Evolutionary conservation across 1,284 basidiomycete species (phyloP), one percentile per base, ranked within the genome.

Genomic region (Spongiforma sp.): DNA sequence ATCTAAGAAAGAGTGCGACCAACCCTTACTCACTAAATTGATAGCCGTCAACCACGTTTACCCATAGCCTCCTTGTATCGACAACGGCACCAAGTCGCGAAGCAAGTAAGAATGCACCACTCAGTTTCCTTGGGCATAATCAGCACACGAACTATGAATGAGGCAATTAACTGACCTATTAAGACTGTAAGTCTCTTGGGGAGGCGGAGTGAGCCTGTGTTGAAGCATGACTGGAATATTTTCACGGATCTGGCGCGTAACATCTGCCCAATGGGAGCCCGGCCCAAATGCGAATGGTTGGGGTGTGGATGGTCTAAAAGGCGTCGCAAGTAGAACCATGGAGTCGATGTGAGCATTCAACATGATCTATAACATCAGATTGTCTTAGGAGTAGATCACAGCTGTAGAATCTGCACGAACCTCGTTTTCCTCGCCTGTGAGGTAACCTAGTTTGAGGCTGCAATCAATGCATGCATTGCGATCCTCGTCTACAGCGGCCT

Each of bases 151-250:
- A 37, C 10, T 17, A 52, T 3, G 30, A 34, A 5, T 19, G 11
- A 62, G 1, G 19, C 9, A 14, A 14, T 8, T 10, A 15, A 76
- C 83, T 60, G 64, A 90, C 90, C 91, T 82, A 77, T 99, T 99
- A 60, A 99, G 80, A 75, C 92, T 95, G 77, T 99, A 99, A 2
- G 97, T 99, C 80, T 99, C 96, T 64, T 87, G 82, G 0, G 97
- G 97, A 2, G 97, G 97, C 0, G 97, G 97, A 3, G 94, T 96
- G 32, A 97, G 83, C 56, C 96, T 85, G 73, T 98, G 86, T 69
- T 88, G 82, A 61, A 99, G 84, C 95, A 99, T 99, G 61, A 94
- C 82, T 5, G 97, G 97, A 64, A 99, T 99, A 58, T 90, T 86
- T 4, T 83, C 86, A 32, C 93, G 84, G 63, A 97, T 95, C 65